Percentiles rank a stretch among this genome's conserved stretches.
phyloP scores from a whole-genome alignment of 1,284 basidiomycete species.

The Leucoagaricus sp. region DNA sequence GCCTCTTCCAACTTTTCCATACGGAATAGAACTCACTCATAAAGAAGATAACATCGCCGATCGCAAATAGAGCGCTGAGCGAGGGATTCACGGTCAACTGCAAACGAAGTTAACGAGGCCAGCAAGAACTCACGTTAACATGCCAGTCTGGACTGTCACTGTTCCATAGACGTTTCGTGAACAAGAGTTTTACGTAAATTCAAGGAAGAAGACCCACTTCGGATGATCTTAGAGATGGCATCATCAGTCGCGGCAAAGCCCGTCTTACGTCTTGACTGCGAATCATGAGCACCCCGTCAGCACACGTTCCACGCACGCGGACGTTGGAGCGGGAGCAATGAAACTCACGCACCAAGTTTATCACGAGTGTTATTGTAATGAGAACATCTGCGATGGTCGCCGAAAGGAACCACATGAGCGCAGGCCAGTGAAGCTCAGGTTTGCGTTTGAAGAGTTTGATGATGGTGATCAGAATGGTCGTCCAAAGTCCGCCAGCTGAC shows the following conservation, averaged over 20 bases:
- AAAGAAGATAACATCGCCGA: conserved; percentile 48
- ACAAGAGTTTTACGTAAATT: not conserved
- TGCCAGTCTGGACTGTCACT: conserved; percentile 52
- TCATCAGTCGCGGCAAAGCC: conserved; percentile 45
- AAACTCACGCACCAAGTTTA: conserved; percentile 38
- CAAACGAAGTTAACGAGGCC: not conserved
- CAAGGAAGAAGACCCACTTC: conserved; percentile 32
- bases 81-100: not conserved
- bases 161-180: not conserved
- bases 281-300: not conserved
- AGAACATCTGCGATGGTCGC: conserved; percentile 46
- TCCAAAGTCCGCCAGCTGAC: conserved; percentile 48
- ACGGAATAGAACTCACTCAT: conserved; percentile 33
- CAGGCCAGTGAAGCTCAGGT: conserved; percentile 42
- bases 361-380: conserved; percentile 46
- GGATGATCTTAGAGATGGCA: conserved; percentile 46
- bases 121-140: conserved; percentile 38
- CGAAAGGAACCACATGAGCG: conserved; percentile 49
- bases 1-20: not conserved
- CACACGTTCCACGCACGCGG: not conserved
- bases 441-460: conserved; percentile 41
- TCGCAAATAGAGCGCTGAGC: conserved; percentile 38
- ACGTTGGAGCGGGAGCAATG: not conserved
- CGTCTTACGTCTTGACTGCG: conserved; percentile 42
- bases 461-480: conserved; percentile 33